Evolutionary conservation across 139 green algal genomes (phyloP).

Genomic region (Mesostigma viride): DNA sequence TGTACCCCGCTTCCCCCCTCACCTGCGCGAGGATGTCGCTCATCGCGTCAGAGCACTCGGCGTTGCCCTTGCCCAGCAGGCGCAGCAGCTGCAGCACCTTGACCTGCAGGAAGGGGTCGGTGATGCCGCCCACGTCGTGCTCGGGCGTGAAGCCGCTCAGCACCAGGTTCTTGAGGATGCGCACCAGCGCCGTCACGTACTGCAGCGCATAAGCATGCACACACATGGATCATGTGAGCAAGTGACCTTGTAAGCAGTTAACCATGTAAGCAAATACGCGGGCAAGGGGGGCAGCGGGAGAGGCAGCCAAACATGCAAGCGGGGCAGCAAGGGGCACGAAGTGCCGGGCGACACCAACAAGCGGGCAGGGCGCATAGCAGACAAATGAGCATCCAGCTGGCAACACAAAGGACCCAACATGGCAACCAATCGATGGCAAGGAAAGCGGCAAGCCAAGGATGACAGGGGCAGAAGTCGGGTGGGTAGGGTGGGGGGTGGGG

Average conservation of each 20-base stretch:
- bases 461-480: too few relatives aligned
- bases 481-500: too few relatives aligned
- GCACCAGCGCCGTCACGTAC: constrained; percentile 28
- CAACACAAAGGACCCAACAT: too few relatives aligned
- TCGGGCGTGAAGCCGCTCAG: constrained; percentile 57
- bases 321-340: not conserved
- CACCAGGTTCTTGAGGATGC: constrained; percentile 44
- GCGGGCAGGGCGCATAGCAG: too few relatives aligned
- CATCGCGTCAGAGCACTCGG: constrained; percentile 88
- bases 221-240: not conserved
- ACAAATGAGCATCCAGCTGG: too few relatives aligned
- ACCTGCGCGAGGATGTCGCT: constrained; percentile 89
- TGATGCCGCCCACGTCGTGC: constrained; percentile 84
- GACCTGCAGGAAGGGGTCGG: constrained; percentile 87
- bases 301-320: constrained; percentile 7
- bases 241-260: not conserved
- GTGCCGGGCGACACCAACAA: not conserved
- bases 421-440: too few relatives aligned
- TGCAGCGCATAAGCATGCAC: too few relatives aligned
- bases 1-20: too few relatives aligned
- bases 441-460: too few relatives aligned
- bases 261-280: too few relatives aligned
- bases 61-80: constrained; percentile 61
- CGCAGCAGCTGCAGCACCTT: constrained; percentile 75
- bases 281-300: too few relatives aligned